Evolutionary conservation across 768 basidiomycete genomes (phyloP), one percentile per base, ranked within the genome.

Genomic region (Hypholoma sublateritium): DNA sequence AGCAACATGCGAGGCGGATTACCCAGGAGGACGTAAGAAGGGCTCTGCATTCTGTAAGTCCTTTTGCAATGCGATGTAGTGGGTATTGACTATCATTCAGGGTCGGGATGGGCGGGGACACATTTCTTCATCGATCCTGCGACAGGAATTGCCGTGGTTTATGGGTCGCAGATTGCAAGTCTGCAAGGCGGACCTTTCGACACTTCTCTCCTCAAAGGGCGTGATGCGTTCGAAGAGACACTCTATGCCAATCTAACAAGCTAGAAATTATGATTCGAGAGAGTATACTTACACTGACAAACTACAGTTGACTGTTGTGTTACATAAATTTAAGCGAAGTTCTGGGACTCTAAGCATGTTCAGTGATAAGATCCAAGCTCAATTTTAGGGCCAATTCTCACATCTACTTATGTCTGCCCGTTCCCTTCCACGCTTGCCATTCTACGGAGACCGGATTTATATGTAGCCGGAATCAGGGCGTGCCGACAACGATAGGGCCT

Each of bases 1-100:
- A 12, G 65, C 65, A 41, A 12, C 74, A 6, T 56, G 49, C 3
- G 67, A 64, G 0, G 48, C 37, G 0, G 72, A 74, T 53, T 62
- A 58, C 47, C 66, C 67, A 1, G 68, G 48, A 0, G 44, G 59
- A 4, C 59, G 62, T 13, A 60, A 49, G 36, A 57, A 60, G 39
- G 59, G 59, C 25, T 24, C 43, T n/a, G 62, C 34, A 22, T 57
- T 43, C 19, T 60, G 59, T 63, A 21, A 22, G 59, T 57, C 3
- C n/a, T 37, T n/a, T 7, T 22, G 24, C 51, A 7, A 28, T 28
- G 25, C 19, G 39, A 34, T 41, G 24, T 16, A 19, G 19, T n/a
- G 11, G 19, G 11, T 32, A 28, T 46, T 39, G 28, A 45, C 41
- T 34, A 12, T 4, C 11, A n/a, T 46, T 16, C 21, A 55, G 53